phyloP scores from a whole-genome alignment of 1,284 basidiomycete species.

The Cutaneotrichosporon sp. region DNA sequence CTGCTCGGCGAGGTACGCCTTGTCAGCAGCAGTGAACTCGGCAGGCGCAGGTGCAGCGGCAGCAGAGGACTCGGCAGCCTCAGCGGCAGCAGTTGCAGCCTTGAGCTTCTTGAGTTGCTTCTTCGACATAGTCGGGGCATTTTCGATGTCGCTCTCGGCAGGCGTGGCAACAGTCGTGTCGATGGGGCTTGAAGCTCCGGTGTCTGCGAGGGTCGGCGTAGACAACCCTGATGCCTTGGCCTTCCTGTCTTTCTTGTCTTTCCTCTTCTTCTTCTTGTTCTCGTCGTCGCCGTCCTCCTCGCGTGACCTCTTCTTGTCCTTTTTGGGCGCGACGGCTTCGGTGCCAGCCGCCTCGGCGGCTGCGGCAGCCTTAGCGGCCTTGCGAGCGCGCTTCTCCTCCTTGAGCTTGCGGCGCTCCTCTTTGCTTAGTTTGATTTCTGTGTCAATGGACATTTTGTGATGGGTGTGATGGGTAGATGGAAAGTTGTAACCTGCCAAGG shows the following conservation, averaged over 20 bases:
- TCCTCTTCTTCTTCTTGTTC: constrained; percentile 16
- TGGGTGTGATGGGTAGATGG: constrained; percentile 4
- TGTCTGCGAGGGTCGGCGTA: constrained; percentile 18
- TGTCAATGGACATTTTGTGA: constrained; percentile 38
- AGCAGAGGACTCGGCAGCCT: constrained; percentile 30
- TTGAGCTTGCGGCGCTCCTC: constrained; percentile 32
- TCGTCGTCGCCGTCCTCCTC: constrained; percentile 19
- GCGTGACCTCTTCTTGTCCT: constrained; percentile 32
- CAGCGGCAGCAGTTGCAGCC: constrained; percentile 23
- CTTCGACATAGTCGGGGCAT: constrained; percentile 26
- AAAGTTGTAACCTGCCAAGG: background rate
- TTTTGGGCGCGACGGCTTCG: constrained; percentile 33
- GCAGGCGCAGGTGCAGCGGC: constrained; percentile 20
- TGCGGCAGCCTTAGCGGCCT: constrained; percentile 31
- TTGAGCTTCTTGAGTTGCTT: constrained; percentile 47
- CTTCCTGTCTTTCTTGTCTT: constrained; percentile 26
- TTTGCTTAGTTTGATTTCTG: constrained; percentile 30
- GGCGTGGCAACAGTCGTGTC: constrained; percentile 21
- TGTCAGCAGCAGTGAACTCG: constrained; percentile 51
- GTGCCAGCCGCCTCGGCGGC: constrained; percentile 10
- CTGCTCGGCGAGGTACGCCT: constrained; percentile 65
- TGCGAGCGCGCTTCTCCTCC: constrained; percentile 36
- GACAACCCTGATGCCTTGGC: constrained; percentile 42
- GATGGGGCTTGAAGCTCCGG: constrained; percentile 14
- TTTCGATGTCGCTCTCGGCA: constrained; percentile 10